Evolutionary conservation across 2,329 filamentous ascomycete species (phyloP), one percentile per base, ranked within the genome.

Genomic region (Gnomoniopsis smithogilvyi): DNA sequence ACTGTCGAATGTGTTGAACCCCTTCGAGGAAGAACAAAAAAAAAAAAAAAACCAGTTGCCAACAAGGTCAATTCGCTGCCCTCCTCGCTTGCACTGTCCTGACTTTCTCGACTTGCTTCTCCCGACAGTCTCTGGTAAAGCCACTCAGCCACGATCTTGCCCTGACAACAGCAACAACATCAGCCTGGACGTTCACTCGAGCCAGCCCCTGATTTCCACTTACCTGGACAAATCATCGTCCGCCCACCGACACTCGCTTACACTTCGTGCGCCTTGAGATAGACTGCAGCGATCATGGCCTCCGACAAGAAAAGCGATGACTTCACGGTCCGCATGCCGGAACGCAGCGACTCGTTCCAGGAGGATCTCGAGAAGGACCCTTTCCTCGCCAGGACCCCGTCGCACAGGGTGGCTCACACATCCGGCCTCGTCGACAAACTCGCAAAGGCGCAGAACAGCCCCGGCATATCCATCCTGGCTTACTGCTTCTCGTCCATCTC

Each of bases 401-500:
- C 76, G 61, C 68, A 73, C 61, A 67, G 67, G 65, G 66, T 63
- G 63, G 71, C 64, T 65, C 59, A 63, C 72, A 62, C 68, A 62
- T 63, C 69, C 65, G 60, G 69, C 74, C 68, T 76, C 62, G 62
- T 57, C 64, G 57, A 76, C 47, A 74, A 73, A 60, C 63, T 80
- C 47, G 73, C 78, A 63, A 76, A 78, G 67, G 72, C 92, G 63
- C 83, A 88, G 68, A 91, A 92, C 76, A 95, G 86, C 74, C 91
- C 92, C 17, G 79, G 85, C 49, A 73, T 95, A 51, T 92, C 94
- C 22, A 90, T 99, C 67, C 72, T 96, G 65, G 86, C 91, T 51
- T 99, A 99, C 80, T 99, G 95, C 76, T 80, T 90, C 69, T 91
- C 94, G 55, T 97, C 93, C n/a, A 99, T 99, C 72, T 85, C 94